Base-by-base conservation (phyloP, 1,284 basidiomycete species). In the Porogramme epimiltina region DNA sequence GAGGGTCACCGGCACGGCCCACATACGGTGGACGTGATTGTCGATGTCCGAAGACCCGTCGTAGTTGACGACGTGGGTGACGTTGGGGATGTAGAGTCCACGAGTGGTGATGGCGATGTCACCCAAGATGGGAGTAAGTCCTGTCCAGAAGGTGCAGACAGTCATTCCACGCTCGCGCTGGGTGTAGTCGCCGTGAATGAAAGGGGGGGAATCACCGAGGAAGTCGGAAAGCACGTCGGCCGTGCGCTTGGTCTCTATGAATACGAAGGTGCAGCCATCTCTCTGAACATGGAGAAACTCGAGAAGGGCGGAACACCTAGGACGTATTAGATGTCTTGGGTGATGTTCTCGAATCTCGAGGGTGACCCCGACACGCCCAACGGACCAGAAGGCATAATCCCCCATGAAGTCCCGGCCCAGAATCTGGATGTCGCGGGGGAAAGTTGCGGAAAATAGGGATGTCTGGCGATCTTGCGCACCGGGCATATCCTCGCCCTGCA, bases 201-300 rank as follows among this genome's bases (percentile, higher is more conserved):
- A 97, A 10, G 89, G 86, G 62, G 98, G 84, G 64, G 83, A 78
- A 72, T 93, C 90, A 56, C 76, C 70, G 73, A 99, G 81, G 82
- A 97, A 99, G 73, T 98, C 95, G 66, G 94, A 96, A 22, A 99
- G 82, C 85, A 92, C 92, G 69, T 99, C 96, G 44, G 97, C 96
- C 95, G 98, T 98, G 62, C 95, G 87, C 80, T 99, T 99, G 47
- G 97, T 99, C 82, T 99, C 96, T 56, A 98, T 96, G 70, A 99
- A 99, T 66, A 99, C 90, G 45, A 99, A 85, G 22, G 95, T 95
- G 26, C 98, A 79, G 44, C 95, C 59, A n/a, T 47, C 49, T 59
- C 77, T 71, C 66, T 94, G 89, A 24, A 92, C 91, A 37, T 86
- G 86, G 47, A 99, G 84, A 54, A 99, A 87, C 67, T 99, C 96